A percentile compares a stretch with the other conserved stretches of the same genome.
Evolutionary conservation across 768 basidiomycete species (phyloP).

Genomic region (Xerocomellus amylosporus): DNA sequence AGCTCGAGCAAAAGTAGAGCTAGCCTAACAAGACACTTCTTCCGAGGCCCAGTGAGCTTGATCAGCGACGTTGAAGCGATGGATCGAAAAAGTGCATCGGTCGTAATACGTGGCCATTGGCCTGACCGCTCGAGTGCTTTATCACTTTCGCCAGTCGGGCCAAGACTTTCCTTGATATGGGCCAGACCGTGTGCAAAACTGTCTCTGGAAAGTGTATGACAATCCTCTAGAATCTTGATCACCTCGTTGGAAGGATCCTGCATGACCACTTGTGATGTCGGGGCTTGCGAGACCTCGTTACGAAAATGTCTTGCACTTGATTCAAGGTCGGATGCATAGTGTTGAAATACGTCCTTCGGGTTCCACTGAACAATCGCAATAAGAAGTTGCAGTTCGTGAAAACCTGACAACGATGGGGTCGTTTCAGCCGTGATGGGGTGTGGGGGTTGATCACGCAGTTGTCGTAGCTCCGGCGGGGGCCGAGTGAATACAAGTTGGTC

Average conservation of each 20-base stretch:
- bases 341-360: neutral
- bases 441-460: neutral
- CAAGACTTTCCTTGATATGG: constrained; percentile 1
- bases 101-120: constrained; percentile 15
- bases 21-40: constrained; percentile 22
- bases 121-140: constrained; percentile 7
- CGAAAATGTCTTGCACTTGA: neutral
- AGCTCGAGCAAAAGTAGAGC: constrained; percentile 27
- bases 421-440: neutral
- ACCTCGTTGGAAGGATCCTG: neutral
- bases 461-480: neutral
- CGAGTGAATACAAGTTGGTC: constrained; percentile 1
- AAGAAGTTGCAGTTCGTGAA: neutral
- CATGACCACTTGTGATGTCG: neutral
- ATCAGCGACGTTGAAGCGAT: constrained; percentile 24
- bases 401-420: neutral
- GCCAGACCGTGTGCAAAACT: neutral
- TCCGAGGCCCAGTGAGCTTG: constrained; percentile 26
- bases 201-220: neutral
- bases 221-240: neutral
- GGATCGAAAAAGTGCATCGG: constrained; percentile 22
- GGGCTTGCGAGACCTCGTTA: neutral
- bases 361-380: neutral
- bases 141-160: constrained; percentile 14
- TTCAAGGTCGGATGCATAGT: neutral